These are phyloP conservation scores for Boletus vinaceobasis DNA, from an alignment of 768 basidiomycete species.

Conservation along the genomic window DNA sequence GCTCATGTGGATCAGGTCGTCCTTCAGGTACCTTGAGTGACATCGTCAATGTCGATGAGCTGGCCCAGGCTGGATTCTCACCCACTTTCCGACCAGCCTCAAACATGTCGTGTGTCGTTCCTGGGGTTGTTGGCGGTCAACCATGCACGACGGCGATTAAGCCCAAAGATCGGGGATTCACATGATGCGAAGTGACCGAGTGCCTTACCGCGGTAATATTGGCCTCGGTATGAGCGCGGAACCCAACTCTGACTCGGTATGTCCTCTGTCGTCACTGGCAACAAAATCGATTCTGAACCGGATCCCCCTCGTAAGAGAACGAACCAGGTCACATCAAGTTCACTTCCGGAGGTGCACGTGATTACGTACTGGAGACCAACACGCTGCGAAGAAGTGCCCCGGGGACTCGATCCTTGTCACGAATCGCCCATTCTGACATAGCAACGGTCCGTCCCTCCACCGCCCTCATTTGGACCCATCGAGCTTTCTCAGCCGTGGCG, in stretches of 20 bases:
- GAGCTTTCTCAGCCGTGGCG: conserved; percentile 27
- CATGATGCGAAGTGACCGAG: conserved; percentile 9
- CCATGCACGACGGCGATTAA: conserved; percentile 20
- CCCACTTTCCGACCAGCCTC: conserved; percentile 3
- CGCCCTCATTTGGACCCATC: conserved; percentile 20
- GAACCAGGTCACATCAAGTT: conserved; percentile 15
- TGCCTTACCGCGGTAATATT: conserved; percentile 15
- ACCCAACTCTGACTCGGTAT: conserved; percentile 4
- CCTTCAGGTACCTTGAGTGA: conserved; percentile 8
- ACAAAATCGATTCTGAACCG: conserved; percentile 24
- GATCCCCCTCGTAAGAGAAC: conserved; percentile 18
- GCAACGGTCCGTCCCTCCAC: conserved; percentile 25
- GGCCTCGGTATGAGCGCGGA: conserved; percentile 4
- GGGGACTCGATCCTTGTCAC: conserved; percentile 27
- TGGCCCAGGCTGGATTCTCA: conserved; percentile 11
- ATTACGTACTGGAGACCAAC: conserved; percentile 25
- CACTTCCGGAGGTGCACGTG: conserved; percentile 29
- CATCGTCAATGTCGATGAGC: background rate
- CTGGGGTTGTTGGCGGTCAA: conserved; percentile 7
- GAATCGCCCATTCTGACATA: conserved; percentile 22
- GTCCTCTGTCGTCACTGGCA: conserved; percentile 24
- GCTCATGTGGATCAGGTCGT: conserved; percentile 24
- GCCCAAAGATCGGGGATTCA: conserved; percentile 24
- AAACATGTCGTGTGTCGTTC: conserved; percentile 7
- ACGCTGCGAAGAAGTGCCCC: conserved; percentile 21